Percentiles rank a stretch among this genome's conserved stretches.
Evolutionary conservation across 441 rosid genomes (phyloP).

Genomic region (Mallotus japonicus): DNA sequence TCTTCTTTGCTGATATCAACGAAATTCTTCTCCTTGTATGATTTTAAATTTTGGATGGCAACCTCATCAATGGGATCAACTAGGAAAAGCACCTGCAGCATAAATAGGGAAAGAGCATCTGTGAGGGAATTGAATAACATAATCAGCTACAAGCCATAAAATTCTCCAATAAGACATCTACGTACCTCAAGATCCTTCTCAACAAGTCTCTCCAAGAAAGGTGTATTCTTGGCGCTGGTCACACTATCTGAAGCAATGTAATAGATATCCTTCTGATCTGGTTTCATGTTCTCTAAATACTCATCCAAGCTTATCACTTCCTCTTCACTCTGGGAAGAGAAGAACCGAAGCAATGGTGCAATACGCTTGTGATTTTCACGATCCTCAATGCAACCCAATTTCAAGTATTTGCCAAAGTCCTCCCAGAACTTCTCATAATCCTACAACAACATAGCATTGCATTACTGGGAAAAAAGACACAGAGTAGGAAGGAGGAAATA

Average conservation of each 20-base stretch:
- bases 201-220: constrained; percentile 86
- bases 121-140: constrained; percentile 4
- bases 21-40: constrained; percentile 91
- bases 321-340: constrained; percentile 92
- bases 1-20: constrained; percentile 97
- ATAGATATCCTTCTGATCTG: constrained; percentile 86
- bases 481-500: background rate
- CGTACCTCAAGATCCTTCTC: constrained; percentile 87
- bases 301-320: constrained; percentile 95
- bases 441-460: constrained; percentile 34
- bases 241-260: constrained; percentile 86
- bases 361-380: constrained; percentile 94
- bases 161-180: constrained; percentile 14
- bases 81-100: constrained; percentile 63
- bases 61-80: constrained; percentile 96
- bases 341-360: constrained; percentile 88
- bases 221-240: constrained; percentile 80
- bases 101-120: constrained; percentile 15
- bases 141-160: background rate
- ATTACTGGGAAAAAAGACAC: constrained; percentile 3
- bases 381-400: constrained; percentile 92
- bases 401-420: constrained; percentile 74
- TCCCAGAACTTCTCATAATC: constrained; percentile 97
- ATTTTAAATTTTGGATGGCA: constrained; percentile 85
- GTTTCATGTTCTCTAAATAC: constrained; percentile 93